A percentile compares a stretch with the other conserved stretches of the same genome.
Evolutionary conservation across 2,329 filamentous ascomycete species (phyloP).

Genomic region (Cladosporium phlei): DNA sequence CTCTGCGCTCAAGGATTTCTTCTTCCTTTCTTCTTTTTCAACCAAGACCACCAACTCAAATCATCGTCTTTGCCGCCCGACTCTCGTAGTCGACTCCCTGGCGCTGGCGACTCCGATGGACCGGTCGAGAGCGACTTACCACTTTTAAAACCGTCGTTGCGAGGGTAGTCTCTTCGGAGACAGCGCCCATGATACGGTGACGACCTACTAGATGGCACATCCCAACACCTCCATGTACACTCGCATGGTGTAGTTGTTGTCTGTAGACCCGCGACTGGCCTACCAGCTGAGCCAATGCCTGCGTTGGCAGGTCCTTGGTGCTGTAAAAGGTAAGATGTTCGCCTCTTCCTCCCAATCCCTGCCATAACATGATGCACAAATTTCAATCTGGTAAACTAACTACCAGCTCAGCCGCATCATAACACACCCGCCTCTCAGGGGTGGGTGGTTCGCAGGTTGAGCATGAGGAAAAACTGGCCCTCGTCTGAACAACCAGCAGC

Average conservation of each 20-base stretch:
- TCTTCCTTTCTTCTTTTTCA: constrained; percentile 15
- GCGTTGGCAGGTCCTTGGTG: no score
- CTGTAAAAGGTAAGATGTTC: neutral
- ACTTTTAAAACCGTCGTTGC: constrained; percentile 80
- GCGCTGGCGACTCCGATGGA: constrained; percentile 66
- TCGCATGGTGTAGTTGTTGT: neutral
- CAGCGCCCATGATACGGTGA: constrained; percentile 62
- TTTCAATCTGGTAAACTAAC: constrained; percentile 47
- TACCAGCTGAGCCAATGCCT: no score
- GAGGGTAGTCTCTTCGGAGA: constrained; percentile 55
- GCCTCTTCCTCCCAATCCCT: constrained; percentile 2
- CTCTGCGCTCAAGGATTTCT: neutral
- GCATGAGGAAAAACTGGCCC: constrained; percentile 39
- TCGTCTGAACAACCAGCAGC: constrained; percentile 1
- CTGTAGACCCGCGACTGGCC: no score
- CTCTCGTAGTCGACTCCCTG: constrained; percentile 40
- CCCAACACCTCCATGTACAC: neutral
- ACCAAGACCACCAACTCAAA: constrained; percentile 69
- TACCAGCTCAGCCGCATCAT: constrained; percentile 41
- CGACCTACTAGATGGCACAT: constrained; percentile 63
- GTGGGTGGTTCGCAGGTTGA: constrained; percentile 43
- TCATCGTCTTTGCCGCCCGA: constrained; percentile 58
- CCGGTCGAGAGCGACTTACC: constrained; percentile 64
- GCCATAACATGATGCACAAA: constrained; percentile 27
- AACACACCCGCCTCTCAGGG: constrained; percentile 28